Percentiles rank a stretch among this genome's conserved stretches.
phyloP scores from a whole-genome alignment of 495 filamentous ascomycete species.

The Lasiosphaeria hispida region DNA sequence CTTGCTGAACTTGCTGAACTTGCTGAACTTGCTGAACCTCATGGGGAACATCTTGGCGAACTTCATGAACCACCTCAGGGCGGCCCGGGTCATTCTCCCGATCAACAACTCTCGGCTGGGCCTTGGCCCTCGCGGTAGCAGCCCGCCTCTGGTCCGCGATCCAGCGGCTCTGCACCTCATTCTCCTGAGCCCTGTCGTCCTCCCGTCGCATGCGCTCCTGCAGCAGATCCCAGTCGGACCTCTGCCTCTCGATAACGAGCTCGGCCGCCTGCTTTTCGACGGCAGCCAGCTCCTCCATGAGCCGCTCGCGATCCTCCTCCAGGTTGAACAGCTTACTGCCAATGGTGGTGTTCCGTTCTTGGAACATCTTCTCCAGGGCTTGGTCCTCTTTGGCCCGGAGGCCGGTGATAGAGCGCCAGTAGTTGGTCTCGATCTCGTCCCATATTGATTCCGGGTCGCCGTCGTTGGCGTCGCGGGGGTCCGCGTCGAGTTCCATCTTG shows the following conservation, averaged over 20 bases:
- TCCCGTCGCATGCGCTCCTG: too few relatives aligned
- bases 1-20: too few relatives aligned
- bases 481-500: not conserved
- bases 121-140: too few relatives aligned
- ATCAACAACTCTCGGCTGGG: too few relatives aligned
- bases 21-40: too few relatives aligned
- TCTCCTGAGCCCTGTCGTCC: too few relatives aligned
- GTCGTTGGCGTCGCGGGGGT: not conserved
- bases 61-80: too few relatives aligned
- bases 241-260: conserved; percentile 1
- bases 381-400: conserved; percentile 21
- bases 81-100: too few relatives aligned
- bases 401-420: conserved; percentile 18
- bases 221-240: not conserved
- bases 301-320: conserved; percentile 6
- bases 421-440: conserved; percentile 31
- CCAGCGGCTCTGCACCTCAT: too few relatives aligned
- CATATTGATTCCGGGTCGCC: conserved; percentile 10
- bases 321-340: conserved; percentile 3
- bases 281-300: conserved; percentile 9
- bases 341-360: not conserved
- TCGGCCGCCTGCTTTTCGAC: not conserved
- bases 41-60: too few relatives aligned
- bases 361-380: conserved; percentile 1
- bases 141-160: too few relatives aligned